These are phyloP conservation scores for Starmerella vitae DNA, from an alignment of 805 yeast genomes.

Conservation along the genomic window DNA sequence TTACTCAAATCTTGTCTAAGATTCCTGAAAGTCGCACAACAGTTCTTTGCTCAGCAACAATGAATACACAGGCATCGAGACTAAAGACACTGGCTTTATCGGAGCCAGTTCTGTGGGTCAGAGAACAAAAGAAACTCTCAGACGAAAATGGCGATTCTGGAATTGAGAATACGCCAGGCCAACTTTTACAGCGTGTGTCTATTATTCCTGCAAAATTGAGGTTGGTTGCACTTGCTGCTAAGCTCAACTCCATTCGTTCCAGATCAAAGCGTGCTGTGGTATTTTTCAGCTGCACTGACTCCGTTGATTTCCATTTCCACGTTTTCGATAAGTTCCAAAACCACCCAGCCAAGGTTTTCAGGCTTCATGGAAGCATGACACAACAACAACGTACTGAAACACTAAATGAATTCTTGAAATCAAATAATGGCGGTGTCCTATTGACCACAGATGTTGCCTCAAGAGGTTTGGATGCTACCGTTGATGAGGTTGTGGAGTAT, in stretches of 20 bases:
- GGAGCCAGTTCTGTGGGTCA: constrained; percentile 53
- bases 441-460: constrained; percentile 97
- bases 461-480: constrained; percentile 85
- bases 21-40: constrained; percentile 63
- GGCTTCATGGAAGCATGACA: constrained; percentile 80
- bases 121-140: constrained; percentile 27
- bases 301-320: constrained; percentile 85
- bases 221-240: constrained; percentile 63
- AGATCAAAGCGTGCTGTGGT: constrained; percentile 39
- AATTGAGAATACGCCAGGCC: constrained; percentile 67
- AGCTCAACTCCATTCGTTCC: constrained; percentile 36
- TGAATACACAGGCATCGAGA: constrained; percentile 64
- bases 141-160: constrained; percentile 3
- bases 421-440: constrained; percentile 38
- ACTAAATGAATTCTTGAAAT: constrained; percentile 32
- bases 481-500: constrained; percentile 74
- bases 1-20: constrained; percentile 49
- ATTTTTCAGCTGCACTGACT: constrained; percentile 85
- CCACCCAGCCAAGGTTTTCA: constrained; percentile 37
- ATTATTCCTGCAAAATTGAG: constrained; percentile 88
- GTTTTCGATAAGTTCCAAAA: constrained; percentile 51
- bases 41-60: constrained; percentile 87
- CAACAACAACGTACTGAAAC: constrained; percentile 77
- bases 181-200: constrained; percentile 63
- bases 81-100: constrained; percentile 66